A percentile compares a stretch with the other conserved stretches of the same genome.
Conservation (phyloP, 306 rosid genomes). For the Vigna hirtella region DNA sequence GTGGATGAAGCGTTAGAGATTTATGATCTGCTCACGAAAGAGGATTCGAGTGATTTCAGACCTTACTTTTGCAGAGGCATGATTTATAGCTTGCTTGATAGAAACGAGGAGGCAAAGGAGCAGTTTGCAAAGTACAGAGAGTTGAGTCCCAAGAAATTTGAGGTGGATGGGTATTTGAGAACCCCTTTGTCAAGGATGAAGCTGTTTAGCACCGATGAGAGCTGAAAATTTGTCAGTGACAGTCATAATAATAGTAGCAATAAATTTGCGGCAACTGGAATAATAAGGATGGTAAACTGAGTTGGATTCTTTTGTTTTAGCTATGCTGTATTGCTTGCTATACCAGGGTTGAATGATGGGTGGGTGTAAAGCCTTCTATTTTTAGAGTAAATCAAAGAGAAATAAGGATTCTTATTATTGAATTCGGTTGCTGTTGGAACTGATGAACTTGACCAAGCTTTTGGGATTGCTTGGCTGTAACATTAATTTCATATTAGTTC, state of each 20-base stretch:
- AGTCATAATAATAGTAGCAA: background rate
- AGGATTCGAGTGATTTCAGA: conserved; percentile 81
- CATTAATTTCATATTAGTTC: too few species aligned
- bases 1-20: conserved; percentile 74
- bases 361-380: conserved; percentile 43
- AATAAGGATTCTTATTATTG: conserved; percentile 37
- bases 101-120: conserved; percentile 79
- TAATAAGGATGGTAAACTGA: conserved; percentile 27
- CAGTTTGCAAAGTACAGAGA: conserved; percentile 76
- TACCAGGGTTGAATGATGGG: conserved; percentile 21
- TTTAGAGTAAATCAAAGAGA: conserved; percentile 40
- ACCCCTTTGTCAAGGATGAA: conserved; percentile 82
- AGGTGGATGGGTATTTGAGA: conserved; percentile 87
- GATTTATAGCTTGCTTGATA: conserved; percentile 89
- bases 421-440: background rate
- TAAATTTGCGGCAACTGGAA: conserved; percentile 41
- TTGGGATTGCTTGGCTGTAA: background rate
- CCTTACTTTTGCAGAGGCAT: conserved; percentile 89
- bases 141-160: conserved; percentile 85
- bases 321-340: background rate
- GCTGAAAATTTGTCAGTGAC: conserved; percentile 40
- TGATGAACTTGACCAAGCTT: background rate
- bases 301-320: conserved; percentile 35
- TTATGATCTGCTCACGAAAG: conserved; percentile 63
- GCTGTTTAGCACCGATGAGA: conserved; percentile 75